Evolutionary conservation across 2,329 filamentous ascomycete species (phyloP), one percentile per base, ranked within the genome.

Genomic region (Fusarium decemcellulare): DNA sequence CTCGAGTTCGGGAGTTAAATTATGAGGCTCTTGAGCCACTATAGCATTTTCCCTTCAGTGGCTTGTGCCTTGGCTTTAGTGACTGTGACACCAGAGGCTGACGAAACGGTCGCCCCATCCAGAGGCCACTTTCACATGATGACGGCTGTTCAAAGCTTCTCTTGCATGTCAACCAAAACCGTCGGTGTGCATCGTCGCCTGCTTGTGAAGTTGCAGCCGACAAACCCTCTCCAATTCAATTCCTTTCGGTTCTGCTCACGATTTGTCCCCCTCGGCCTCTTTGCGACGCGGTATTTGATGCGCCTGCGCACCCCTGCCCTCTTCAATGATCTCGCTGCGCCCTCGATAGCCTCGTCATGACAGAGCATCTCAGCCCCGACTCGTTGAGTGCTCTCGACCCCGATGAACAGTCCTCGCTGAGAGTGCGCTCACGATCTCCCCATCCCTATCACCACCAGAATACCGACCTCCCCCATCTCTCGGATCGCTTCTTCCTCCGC

Each of bases 391-490:
- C 74, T 72, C 72, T 77, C 70, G 76, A 80, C 27, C 71, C 73
- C 59, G 76, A 79, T 37, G 79, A 82, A 61, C 76, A 79, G 50
- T 78, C 81, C 51, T 73, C 67, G 53, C 73, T 89, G 73, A 84
- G 86, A 74, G 78, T 82, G 48, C 83, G 87, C 65, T 87, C 85
- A 57, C 87, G 91, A 72, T 90, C 90, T 44, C 90, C 91, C 48
- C 89, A 92, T 76, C 91, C 91, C 2, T 92, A 92, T 73, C 88
- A 89, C 74, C 88, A 86, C 73, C 88, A 87, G 61, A 85, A 82
- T 63, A 83, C 80, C 68, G 88, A 90, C 73, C 81, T 90, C 12
- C 84, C 85, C 23, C 83, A 89, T 62, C 79, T 86, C 51, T 82
- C 85, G 62, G 80, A 87, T 61, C 80, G 68, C 63, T 77, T 78